These are phyloP conservation scores for Polyporus tsugae DNA, from an alignment of 1,284 basidiomycete genomes.

Conservation along the genomic window DNA sequence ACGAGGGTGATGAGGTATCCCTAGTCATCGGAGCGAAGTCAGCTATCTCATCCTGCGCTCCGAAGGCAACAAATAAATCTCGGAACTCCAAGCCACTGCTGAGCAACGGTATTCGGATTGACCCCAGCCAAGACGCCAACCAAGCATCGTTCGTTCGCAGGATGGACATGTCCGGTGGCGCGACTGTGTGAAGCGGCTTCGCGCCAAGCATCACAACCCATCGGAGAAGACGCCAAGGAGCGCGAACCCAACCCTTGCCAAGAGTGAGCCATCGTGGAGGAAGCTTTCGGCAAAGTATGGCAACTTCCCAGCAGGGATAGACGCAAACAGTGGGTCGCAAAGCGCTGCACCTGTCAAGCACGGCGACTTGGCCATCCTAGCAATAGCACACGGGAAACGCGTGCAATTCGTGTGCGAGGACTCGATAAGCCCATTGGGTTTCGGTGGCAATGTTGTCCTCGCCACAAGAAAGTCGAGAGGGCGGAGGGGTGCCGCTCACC, in stretches of 20 bases:
- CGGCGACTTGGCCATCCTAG: not conserved
- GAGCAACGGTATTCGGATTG: not conserved
- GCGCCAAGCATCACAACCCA: conserved; percentile 4
- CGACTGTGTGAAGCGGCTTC: not conserved
- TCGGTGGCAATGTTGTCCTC: not conserved
- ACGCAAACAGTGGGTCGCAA: not conserved
- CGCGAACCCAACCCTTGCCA: conserved; percentile 7
- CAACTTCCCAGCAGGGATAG: conserved; percentile 9
- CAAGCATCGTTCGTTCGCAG: not conserved
- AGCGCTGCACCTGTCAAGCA: conserved; percentile 3
- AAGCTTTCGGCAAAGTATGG: conserved; percentile 13
- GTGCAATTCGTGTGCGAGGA: not conserved
- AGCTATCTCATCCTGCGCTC: conserved; percentile 7
- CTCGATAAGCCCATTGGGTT: not conserved
- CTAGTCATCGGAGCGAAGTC: conserved; percentile 44
- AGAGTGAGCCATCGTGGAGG: not conserved
- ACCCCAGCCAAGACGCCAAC: conserved; percentile 3
- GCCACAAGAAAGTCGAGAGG: not conserved
- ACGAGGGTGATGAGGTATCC: conserved; percentile 78
- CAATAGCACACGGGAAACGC: not conserved
- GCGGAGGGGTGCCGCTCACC: conserved; percentile 43
- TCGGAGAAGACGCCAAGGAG: conserved; percentile 16
- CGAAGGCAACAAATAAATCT: conserved; percentile 3
- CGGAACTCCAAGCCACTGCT: not conserved
- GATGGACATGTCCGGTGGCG: not conserved